These are phyloP conservation scores for Verticillium longisporum DNA, from an alignment of 2,329 filamentous ascomycete genomes.

Conservation along the genomic window DNA sequence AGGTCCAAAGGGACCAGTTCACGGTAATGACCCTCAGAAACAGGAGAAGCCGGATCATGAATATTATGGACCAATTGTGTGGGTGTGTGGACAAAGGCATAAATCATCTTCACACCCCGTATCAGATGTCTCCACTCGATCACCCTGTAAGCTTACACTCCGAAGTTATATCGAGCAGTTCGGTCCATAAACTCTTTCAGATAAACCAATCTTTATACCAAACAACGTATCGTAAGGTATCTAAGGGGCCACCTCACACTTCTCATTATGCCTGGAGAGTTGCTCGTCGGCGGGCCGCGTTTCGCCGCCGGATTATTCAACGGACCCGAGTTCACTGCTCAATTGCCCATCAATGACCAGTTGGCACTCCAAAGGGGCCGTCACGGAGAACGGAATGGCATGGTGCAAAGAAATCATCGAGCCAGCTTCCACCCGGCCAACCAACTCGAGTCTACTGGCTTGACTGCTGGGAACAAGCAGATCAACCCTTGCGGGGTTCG, in stretches of 20 bases:
- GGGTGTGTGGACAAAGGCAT: conserved; percentile 15
- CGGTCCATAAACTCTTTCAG: conserved; percentile 19
- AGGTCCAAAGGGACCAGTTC: conserved; percentile 15
- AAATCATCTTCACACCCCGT: conserved; percentile 15
- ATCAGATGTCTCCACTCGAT: conserved; percentile 15
- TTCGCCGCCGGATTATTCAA: conserved; percentile 33
- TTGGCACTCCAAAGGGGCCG: conserved; percentile 16
- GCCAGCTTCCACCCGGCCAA: conserved; percentile 27
- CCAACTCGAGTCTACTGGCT: conserved; percentile 28
- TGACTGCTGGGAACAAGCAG: conserved; percentile 30
- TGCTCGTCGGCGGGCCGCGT: conserved; percentile 34
- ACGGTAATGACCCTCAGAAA: conserved; percentile 5
- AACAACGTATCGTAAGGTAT: conserved; percentile 1
- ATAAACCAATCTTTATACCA: conserved; percentile 6
- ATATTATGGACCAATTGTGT: conserved; percentile 2
- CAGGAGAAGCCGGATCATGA: too few relatives aligned
- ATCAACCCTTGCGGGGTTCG: conserved; percentile 23
- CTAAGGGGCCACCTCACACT: conserved; percentile 18
- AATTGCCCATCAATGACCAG: conserved; percentile 9
- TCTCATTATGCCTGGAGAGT: conserved; percentile 29
- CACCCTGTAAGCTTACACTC: conserved; percentile 15
- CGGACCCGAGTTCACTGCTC: conserved; percentile 9
- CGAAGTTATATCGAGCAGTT: conserved; percentile 14
- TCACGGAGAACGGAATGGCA: conserved; percentile 21
- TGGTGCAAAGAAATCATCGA: conserved; percentile 35